Evolutionary conservation across 345 rosid species (phyloP).

Genomic region (Sonneratia alba): DNA sequence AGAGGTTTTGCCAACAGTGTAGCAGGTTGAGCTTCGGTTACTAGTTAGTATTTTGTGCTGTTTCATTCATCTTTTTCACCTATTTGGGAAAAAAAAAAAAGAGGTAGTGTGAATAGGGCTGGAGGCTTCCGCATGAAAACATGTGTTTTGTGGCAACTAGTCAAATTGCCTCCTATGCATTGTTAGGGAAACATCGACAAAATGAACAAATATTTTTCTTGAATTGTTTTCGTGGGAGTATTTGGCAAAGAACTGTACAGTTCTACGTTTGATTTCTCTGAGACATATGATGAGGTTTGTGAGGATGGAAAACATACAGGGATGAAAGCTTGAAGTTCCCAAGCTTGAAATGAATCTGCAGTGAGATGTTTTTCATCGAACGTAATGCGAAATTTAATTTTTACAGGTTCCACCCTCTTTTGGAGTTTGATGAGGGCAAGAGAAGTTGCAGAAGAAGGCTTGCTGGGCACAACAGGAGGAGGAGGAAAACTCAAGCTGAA

Average conservation of each 20-base stretch:
- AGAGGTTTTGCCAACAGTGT: constrained; percentile 97
- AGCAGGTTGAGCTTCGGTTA: constrained; percentile 49
- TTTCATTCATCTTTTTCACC: no score
- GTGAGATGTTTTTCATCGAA: neutral
- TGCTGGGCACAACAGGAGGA: constrained; percentile 71
- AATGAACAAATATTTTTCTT: no score
- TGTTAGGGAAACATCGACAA: no score
- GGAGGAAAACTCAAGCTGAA: constrained; percentile 75
- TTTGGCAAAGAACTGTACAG: no score
- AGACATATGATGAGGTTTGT: neutral
- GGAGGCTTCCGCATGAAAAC: no score
- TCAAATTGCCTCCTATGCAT: no score
- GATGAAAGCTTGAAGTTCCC: neutral
- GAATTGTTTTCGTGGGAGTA: no score
- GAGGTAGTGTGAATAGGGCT: no score
- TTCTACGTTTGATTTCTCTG: neutral
- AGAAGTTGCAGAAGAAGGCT: constrained; percentile 83
- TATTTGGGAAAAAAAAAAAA: no score
- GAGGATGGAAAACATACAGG: neutral
- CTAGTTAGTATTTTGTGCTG: neutral
- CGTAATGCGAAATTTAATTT: neutral
- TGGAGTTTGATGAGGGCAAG: constrained; percentile 85
- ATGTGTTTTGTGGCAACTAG: no score
- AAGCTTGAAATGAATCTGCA: neutral
- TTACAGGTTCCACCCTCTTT: constrained; percentile 64